Base-by-base conservation (phyloP, 139 green algal genomes). In the Chlamydomonas applanata region DNA sequence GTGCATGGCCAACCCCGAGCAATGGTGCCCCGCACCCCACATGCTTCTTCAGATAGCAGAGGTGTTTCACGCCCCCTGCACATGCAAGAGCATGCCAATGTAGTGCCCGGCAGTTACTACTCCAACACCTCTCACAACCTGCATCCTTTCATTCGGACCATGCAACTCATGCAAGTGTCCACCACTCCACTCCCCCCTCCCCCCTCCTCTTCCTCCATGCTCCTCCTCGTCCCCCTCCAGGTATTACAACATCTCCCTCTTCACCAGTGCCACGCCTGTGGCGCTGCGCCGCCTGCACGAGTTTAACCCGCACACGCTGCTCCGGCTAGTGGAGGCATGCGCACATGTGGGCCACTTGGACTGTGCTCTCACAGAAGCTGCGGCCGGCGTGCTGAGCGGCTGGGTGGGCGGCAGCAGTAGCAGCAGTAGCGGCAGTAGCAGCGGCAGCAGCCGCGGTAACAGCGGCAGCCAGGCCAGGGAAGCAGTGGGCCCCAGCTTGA, bases 321-420 rank as follows among this genome's bases (percentile, higher is more conserved):
- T 74, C 25, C 22, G 70, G 29, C 62, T 86, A 69, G 24, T 86
- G 20, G 2, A 45, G 9, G 76, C 76, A 3, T 79, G 69, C 57
- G 75, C 75, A 24, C 52, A 54, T 13, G 61, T 61, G 25, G 69
- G 56, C 20, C 73, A 79, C 20, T 56, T 22, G 2, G 73, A 83
- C n/a, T 17, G 46, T 29, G 45, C 27, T 54, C 76, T 86, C 5
- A 70, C 73, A 32, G 49, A 45, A 1, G 67, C 61, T 0, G 78
- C 75, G 40, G 81, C 76, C 19, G 54, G 34, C 11, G 49, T 67
- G 72, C 69, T 83, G 34, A 2, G 25, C 29, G 22, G 3, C n/a
- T 66, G 59, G 59, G n/a, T 66, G 59, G 25, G 59, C 59, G 35
- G 24, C n/a, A 66, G 59, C 59, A 66, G 59, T 25, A 66, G 59